phyloP scores from a whole-genome alignment of 768 basidiomycete species.

The Leucocoprinus sp. region DNA sequence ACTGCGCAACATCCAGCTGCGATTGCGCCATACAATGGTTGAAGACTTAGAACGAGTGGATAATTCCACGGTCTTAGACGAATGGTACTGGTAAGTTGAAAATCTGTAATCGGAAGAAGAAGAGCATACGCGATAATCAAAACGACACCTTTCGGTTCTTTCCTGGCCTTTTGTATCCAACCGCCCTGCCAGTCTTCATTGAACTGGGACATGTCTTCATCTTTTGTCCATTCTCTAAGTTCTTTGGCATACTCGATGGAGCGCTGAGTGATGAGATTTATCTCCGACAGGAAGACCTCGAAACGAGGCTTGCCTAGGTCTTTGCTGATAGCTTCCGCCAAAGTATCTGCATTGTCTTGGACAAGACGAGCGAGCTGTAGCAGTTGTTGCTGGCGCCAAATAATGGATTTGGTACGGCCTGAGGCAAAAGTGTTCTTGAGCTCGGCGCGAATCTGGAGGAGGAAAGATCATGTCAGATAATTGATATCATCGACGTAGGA shows the following conservation, averaged over 20 bases:
- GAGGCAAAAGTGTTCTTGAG: constrained; percentile 9
- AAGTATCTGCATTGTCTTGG: constrained; percentile 48
- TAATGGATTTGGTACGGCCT: constrained; percentile 25
- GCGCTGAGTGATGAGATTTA: constrained; percentile 34
- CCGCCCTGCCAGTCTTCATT: constrained; percentile 35
- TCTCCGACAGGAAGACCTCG: constrained; percentile 36
- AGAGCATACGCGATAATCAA: constrained; percentile 53
- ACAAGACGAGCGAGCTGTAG: constrained; percentile 51
- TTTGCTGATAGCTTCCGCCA: constrained; percentile 37
- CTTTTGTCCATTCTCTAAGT: constrained; percentile 51
- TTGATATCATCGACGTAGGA: not conserved
- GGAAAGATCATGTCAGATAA: too few relatives aligned
- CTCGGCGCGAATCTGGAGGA: constrained; percentile 2
- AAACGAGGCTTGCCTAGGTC: constrained; percentile 45
- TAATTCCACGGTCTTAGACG: constrained; percentile 57
- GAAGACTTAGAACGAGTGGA: constrained; percentile 45
- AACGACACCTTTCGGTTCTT: constrained; percentile 52
- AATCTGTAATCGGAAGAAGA: too few relatives aligned
- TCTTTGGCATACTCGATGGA: constrained; percentile 35
- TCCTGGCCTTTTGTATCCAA: constrained; percentile 48
- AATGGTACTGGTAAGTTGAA: not conserved
- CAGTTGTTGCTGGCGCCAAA: constrained; percentile 60
- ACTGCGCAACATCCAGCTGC: constrained; percentile 64
- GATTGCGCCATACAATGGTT: constrained; percentile 63
- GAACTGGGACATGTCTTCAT: constrained; percentile 28